phyloP scores from a whole-genome alignment of 2,329 filamentous ascomycete species.

The Aschersonia sp. region DNA sequence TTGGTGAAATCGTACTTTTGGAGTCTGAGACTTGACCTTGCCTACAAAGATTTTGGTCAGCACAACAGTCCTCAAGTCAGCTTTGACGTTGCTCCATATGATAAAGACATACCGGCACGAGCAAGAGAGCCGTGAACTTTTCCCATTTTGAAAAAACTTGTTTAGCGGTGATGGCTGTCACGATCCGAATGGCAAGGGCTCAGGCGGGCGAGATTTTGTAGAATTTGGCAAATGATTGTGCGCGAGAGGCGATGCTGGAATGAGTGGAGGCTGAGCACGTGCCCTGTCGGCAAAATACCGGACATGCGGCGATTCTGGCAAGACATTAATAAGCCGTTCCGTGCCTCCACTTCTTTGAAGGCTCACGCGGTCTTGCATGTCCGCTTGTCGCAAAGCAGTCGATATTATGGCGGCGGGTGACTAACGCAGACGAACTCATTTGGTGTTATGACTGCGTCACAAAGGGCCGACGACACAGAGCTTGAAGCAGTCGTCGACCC shows the following conservation, averaged over 20 bases:
- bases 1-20: conserved; percentile 51
- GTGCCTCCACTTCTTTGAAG: no score
- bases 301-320: no score
- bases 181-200: conserved; percentile 12
- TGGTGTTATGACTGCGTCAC: no score
- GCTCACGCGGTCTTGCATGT: no score
- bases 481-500: no score
- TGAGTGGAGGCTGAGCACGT: conserved; percentile 13
- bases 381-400: no score
- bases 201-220: conserved; percentile 16
- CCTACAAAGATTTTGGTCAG: conserved; percentile 39
- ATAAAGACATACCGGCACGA: conserved; percentile 47
- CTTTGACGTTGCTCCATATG: conserved; percentile 3
- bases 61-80: conserved; percentile 12
- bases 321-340: no score
- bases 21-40: conserved; percentile 96
- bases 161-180: conserved; percentile 21
- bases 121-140: conserved; percentile 91
- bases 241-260: conserved; percentile 19
- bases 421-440: no score
- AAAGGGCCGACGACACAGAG: no score
- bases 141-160: conserved; percentile 52
- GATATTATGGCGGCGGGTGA: no score
- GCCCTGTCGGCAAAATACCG: conserved; percentile 19
- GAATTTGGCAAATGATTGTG: conserved; percentile 25